These are phyloP conservation scores for Vanrija sp. DNA, from an alignment of 1,284 basidiomycete genomes.

Conservation along the genomic window DNA sequence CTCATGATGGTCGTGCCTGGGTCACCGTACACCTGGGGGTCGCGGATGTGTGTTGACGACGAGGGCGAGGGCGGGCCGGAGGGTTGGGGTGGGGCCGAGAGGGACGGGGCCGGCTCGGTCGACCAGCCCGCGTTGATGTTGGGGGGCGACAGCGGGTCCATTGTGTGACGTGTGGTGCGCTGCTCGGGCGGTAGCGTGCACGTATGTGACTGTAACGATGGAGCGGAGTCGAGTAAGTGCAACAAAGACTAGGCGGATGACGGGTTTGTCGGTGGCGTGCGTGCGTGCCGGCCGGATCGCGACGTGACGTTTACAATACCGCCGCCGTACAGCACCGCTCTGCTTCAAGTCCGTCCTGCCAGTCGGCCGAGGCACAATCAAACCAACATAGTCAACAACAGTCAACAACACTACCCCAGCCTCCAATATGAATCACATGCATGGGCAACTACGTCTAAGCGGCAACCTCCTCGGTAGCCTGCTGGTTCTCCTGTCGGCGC, in stretches of 20 bases:
- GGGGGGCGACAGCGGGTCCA: constrained; percentile 19
- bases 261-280: too few species aligned
- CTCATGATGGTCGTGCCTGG: constrained; percentile 31
- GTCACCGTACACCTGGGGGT: constrained; percentile 43
- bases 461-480: constrained; percentile 7
- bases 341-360: too few species aligned
- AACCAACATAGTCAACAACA: neutral
- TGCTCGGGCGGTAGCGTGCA: too few species aligned
- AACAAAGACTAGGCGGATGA: neutral
- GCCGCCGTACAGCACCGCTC: too few species aligned
- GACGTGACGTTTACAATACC: too few species aligned
- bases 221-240: too few species aligned
- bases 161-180: constrained; percentile 1
- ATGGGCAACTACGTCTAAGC: constrained; percentile 6
- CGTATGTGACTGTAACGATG: too few species aligned
- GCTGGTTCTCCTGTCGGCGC: constrained; percentile 20
- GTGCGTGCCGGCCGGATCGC: too few species aligned
- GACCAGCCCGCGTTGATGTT: constrained; percentile 22
- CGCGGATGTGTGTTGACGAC: constrained; percentile 19
- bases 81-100: neutral
- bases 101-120: neutral
- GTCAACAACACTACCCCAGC: neutral
- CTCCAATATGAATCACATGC: constrained; percentile 4
- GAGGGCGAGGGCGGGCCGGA: constrained; percentile 2
- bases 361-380: neutral